phyloP scores from a whole-genome alignment of 1,284 basidiomycete species.

The Mycosarcoma maydis region DNA sequence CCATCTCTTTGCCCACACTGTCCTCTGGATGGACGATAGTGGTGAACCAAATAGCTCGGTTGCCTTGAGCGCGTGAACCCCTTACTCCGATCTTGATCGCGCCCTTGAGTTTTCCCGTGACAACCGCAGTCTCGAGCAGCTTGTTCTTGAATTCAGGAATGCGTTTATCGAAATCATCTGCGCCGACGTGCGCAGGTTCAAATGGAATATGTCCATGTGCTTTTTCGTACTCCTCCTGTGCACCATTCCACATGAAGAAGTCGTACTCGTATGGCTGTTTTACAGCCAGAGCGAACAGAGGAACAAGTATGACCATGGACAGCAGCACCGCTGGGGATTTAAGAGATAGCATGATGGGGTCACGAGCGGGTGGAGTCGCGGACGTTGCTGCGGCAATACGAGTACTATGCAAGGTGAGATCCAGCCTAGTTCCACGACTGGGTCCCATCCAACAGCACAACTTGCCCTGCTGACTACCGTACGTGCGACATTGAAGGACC shows the following conservation, averaged over 20 bases:
- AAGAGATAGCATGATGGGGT: too few species aligned
- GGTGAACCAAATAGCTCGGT: background rate
- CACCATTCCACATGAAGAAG: constrained; percentile 3
- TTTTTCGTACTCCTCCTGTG: constrained; percentile 1
- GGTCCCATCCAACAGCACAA: too few species aligned
- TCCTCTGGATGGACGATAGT: background rate
- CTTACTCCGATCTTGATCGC: constrained; percentile 5
- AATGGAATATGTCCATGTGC: background rate
- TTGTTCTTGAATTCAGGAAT: background rate
- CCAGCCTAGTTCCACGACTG: too few species aligned
- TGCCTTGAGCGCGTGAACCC: background rate
- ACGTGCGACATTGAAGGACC: too few species aligned
- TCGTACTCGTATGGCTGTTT: constrained; percentile 1
- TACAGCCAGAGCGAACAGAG: background rate
- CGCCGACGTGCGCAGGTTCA: background rate
- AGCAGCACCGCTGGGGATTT: too few species aligned
- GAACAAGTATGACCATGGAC: too few species aligned
- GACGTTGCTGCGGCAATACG: too few species aligned
- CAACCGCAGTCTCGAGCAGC: background rate
- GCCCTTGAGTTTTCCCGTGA: background rate
- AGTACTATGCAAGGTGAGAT: too few species aligned
- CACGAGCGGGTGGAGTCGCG: too few species aligned
- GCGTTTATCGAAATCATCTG: background rate
- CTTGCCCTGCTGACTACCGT: too few species aligned
- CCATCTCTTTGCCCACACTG: background rate